Conservation (phyloP, 176 grass and related monocot genomes). For the Musa itinerans region DNA sequence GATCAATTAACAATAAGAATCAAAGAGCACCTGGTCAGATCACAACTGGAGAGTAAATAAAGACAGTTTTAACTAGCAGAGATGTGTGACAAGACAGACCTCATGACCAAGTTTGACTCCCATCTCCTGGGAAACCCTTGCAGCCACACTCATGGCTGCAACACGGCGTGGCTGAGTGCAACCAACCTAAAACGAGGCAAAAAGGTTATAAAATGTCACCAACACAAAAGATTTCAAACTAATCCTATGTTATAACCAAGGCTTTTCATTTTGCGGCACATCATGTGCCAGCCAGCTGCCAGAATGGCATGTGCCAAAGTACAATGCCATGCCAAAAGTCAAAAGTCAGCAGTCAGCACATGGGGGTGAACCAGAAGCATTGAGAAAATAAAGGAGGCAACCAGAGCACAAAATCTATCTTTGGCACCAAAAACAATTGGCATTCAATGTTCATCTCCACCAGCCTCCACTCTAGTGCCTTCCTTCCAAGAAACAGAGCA, state of each 20-base stretch:
- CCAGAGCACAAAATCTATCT: too few species aligned
- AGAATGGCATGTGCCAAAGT: too few species aligned
- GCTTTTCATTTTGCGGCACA: too few species aligned
- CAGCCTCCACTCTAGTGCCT: too few species aligned
- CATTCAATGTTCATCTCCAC: too few species aligned
- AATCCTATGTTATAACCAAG: background rate
- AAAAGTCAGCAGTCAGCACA: too few species aligned
- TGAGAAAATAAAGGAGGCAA: too few species aligned
- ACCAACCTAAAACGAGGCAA: conserved; percentile 47
- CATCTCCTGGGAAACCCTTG: conserved; percentile 91
- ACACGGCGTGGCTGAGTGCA: conserved; percentile 91
- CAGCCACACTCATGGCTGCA: conserved; percentile 93
- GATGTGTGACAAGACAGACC: conserved; percentile 33
- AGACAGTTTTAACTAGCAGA: conserved; percentile 5
- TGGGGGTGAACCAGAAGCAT: too few species aligned
- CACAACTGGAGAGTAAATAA: conserved; percentile 12
- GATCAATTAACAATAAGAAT: conserved; percentile 14
- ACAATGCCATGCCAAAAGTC: too few species aligned
- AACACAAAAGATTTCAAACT: background rate
- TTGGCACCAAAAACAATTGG: too few species aligned
- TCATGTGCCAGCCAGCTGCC: too few species aligned
- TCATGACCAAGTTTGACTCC: conserved; percentile 92
- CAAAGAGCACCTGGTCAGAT: background rate
- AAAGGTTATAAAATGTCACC: conserved; percentile 9
- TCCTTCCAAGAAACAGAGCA: too few species aligned